A percentile compares a stretch with the other conserved stretches of the same genome.
These are phyloP conservation scores for Starmerella gropengiesseri DNA, from an alignment of 805 yeast genomes.

Conservation along the genomic window DNA sequence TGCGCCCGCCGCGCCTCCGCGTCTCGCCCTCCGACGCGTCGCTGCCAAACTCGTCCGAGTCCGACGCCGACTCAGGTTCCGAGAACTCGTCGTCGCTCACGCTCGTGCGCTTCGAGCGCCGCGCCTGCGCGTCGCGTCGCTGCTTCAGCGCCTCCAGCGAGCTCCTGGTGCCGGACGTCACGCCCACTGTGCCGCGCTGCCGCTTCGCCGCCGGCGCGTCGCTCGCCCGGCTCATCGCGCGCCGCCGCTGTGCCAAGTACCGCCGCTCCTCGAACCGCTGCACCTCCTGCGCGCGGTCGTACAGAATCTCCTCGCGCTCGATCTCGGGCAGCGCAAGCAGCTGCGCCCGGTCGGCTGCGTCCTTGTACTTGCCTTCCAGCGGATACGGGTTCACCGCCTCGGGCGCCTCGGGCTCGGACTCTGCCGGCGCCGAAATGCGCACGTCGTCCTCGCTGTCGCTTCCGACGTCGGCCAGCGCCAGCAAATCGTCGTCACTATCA, in stretches of 20 bases:
- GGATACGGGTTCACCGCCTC: slow-evolving; percentile 70
- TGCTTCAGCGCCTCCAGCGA: slow-evolving; percentile 67
- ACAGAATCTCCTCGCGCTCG: slow-evolving; percentile 80
- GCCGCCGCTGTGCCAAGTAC: slow-evolving; percentile 64
- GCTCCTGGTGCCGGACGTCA: slow-evolving; percentile 36
- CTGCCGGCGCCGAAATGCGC: slow-evolving; percentile 6
- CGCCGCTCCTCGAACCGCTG: slow-evolving; percentile 77
- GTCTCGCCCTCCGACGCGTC: slow-evolving; percentile 33
- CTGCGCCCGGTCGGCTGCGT: slow-evolving; percentile 60
- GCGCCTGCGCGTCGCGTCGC: slow-evolving; percentile 31
- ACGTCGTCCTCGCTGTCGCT: slow-evolving; percentile 39
- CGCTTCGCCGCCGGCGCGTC: slow-evolving; percentile 21
- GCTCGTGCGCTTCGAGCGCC: slow-evolving; percentile 5
- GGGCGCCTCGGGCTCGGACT: slow-evolving; percentile 19
- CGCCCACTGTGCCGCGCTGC: slow-evolving; percentile 32
- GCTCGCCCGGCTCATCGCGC: slow-evolving; percentile 26
- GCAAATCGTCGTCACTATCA: slow-evolving; percentile 79
- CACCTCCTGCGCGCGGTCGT: slow-evolving; percentile 86
- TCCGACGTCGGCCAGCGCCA: slow-evolving; percentile 83
- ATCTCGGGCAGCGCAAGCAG: slow-evolving; percentile 66
- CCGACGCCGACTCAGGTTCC: slow-evolving; percentile 22
- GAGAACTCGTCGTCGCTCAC: slow-evolving; percentile 35
- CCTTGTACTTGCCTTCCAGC: slow-evolving; percentile 78
- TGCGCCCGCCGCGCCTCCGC: slow-evolving; percentile 6
- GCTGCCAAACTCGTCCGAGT: slow-evolving; percentile 31